These are phyloP conservation scores for Avicennia marina DNA, from an alignment of 257 asterid genomes.

Conservation along the genomic window DNA sequence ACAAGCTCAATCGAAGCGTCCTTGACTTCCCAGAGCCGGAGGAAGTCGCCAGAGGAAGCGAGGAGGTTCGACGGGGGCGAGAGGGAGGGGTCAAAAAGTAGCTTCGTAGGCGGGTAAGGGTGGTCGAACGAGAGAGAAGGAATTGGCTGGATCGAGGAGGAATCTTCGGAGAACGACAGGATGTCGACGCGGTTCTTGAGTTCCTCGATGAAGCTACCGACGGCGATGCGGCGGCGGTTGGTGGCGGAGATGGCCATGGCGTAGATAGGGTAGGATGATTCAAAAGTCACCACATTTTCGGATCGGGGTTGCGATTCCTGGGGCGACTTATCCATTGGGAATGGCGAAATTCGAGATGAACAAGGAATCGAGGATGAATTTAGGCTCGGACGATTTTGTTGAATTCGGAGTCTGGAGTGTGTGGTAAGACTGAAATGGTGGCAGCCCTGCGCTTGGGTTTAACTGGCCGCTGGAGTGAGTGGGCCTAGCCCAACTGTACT, in stretches of 20 bases:
- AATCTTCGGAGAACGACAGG: slow-evolving; percentile 65
- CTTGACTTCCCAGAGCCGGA: slow-evolving; percentile 71
- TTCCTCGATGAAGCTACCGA: slow-evolving; percentile 74
- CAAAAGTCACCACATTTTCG: slow-evolving; percentile 48
- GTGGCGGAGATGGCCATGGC: slow-evolving; percentile 70
- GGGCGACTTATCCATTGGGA: slow-evolving; percentile 41
- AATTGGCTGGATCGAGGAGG: slow-evolving; percentile 35
- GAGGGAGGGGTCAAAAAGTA: slow-evolving; percentile 67
- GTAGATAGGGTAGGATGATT: slow-evolving; percentile 58
- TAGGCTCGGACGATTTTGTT: too few species aligned
- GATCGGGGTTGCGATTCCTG: slow-evolving; percentile 38
- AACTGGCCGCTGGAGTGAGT: too few species aligned
- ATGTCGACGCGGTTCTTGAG: slow-evolving; percentile 71
- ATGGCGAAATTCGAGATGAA: not conserved
- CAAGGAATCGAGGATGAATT: too few species aligned
- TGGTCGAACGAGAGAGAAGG: slow-evolving; percentile 74
- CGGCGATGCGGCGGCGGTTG: slow-evolving; percentile 51
- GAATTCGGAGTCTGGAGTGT: too few species aligned
- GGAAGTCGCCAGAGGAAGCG: slow-evolving; percentile 90
- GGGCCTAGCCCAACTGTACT: too few species aligned
- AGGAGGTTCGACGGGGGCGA: slow-evolving; percentile 50
- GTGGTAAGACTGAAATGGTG: too few species aligned
- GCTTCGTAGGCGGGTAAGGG: slow-evolving; percentile 88
- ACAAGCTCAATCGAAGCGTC: slow-evolving; percentile 47
- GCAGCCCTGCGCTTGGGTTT: too few species aligned